phyloP scores from a whole-genome alignment of 768 basidiomycete species.

The Termitomyces heimii region DNA sequence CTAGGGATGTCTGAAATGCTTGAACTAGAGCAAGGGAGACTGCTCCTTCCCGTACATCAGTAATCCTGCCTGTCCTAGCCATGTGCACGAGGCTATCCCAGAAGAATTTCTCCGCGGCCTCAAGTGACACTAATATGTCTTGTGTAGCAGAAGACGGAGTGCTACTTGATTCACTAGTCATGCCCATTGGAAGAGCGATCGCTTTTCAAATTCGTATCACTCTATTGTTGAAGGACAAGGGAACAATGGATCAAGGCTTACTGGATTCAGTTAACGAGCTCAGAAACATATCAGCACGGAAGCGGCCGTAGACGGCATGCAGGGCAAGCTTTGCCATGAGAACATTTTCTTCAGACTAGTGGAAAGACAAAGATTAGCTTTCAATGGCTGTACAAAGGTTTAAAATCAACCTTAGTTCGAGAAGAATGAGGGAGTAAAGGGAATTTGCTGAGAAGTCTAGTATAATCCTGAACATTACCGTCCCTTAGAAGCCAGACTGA shows the following conservation, averaged over 20 bases:
- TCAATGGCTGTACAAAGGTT: neutral
- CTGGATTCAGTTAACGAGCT: constrained; percentile 90
- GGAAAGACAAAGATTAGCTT: neutral
- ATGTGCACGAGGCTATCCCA: constrained; percentile 56
- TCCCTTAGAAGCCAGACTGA: constrained; percentile 66
- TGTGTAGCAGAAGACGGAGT: constrained; percentile 39
- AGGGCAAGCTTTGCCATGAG: constrained; percentile 76
- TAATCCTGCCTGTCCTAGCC: constrained; percentile 53
- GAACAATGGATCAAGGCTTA: constrained; percentile 32
- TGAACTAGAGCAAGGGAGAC: constrained; percentile 65
- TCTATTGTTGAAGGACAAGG: neutral
- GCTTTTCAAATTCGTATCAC: constrained; percentile 34
- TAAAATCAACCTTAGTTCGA: constrained; percentile 45
- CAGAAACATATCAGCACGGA: constrained; percentile 83
- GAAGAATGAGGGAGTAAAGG: constrained; percentile 49
- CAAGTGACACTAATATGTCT: constrained; percentile 56
- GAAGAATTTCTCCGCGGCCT: constrained; percentile 65
- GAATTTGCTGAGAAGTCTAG: constrained; percentile 51
- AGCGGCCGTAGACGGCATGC: constrained; percentile 69
- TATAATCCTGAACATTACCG: constrained; percentile 45
- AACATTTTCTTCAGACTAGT: constrained; percentile 67
- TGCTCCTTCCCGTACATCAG: constrained; percentile 69
- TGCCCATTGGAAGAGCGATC: constrained; percentile 79
- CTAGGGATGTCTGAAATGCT: constrained; percentile 78
- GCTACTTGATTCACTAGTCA: constrained; percentile 39